Evolutionary conservation across 2,329 filamentous ascomycete genomes (phyloP), one percentile per base, ranked within the genome.

Genomic region (Colletotrichum graminicola): DNA sequence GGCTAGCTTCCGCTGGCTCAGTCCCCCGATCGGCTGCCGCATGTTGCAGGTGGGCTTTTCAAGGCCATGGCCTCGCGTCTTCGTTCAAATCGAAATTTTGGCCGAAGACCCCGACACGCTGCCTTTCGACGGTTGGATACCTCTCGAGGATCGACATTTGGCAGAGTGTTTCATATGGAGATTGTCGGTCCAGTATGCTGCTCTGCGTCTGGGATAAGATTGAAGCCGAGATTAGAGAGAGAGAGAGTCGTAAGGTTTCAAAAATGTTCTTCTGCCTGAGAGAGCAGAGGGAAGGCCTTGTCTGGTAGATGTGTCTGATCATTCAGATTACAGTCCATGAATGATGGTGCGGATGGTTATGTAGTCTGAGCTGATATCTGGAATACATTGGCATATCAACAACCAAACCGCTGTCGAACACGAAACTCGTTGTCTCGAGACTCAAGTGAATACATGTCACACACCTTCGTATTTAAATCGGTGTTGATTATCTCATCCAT

Each of bases 221-320:
- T 2, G 4, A n/a, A 21, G 32, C 11, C 12, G 8, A 34, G 51
- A 6, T 14, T 18, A n/a, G 18, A 6, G 3, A n/a, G 4, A n/a
- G 18, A 6, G 3, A n/a, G 4, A 3, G 6, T 14, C 5, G 16
- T 1, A 6, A 12, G 51, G 10, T 5, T 8, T 7, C 3, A 4
- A 14, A 51, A 5, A 1, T 51, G 49, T 16, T 1, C 3, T 16
- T 1, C 3, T 51, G 23, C 10, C 21, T 21, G 7, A 26, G 23
- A 51, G 10, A 16, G 23, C 5, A 4, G 29, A 11, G 52, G 29
- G 1, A 36, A 32, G 18, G 10, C 1, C 29, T 55, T 16, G 18
- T 10, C 21, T 34, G 29, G 23, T 14, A n/a, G 29, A 55, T 18
- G 3, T 11, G 4, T 34, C 36, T 34, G 3, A 1, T n/a, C 18